A percentile compares a stretch with the other conserved stretches of the same genome.
phyloP scores from a whole-genome alignment of 176 grass and related monocot species.

The Oryza rufipogon region DNA sequence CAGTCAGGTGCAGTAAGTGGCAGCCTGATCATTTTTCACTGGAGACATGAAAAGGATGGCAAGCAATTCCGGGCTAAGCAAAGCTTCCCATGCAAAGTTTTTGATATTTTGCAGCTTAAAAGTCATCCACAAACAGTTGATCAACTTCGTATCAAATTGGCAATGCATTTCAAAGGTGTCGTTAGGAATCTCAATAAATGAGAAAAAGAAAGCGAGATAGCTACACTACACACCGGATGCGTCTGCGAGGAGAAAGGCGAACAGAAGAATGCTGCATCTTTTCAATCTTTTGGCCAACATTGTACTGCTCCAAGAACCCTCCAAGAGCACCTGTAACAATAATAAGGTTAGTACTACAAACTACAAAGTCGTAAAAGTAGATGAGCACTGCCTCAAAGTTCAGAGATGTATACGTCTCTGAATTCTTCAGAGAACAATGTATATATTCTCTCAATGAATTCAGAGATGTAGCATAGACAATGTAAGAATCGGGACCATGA shows the following conservation, averaged over 20 bases:
- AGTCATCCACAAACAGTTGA: not conserved
- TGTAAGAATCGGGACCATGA: no score
- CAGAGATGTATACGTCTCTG: not conserved
- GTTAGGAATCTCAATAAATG: constrained; percentile 40
- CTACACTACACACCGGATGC: constrained; percentile 45
- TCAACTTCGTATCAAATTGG: not conserved
- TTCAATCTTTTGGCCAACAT: constrained; percentile 65
- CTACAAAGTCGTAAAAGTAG: not conserved
- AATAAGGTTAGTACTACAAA: not conserved
- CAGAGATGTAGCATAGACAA: not conserved
- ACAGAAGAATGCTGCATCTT: constrained; percentile 41
- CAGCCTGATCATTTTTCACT: not conserved
- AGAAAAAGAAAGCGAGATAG: constrained; percentile 17
- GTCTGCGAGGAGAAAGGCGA: constrained; percentile 38
- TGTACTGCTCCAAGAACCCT: constrained; percentile 9
- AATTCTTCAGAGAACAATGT: no score
- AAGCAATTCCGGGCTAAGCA: not conserved
- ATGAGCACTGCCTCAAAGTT: not conserved
- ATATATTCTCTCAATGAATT: not conserved
- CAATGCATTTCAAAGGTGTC: constrained; percentile 14
- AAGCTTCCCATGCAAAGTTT: not conserved
- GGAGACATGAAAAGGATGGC: constrained; percentile 13
- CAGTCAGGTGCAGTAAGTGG: not conserved
- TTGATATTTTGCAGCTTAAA: constrained; percentile 24
- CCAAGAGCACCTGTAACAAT: not conserved